Evolutionary conservation across 306 rosid genomes (phyloP), one percentile per base, ranked within the genome.

Genomic region (Spatholobus suberectus): DNA sequence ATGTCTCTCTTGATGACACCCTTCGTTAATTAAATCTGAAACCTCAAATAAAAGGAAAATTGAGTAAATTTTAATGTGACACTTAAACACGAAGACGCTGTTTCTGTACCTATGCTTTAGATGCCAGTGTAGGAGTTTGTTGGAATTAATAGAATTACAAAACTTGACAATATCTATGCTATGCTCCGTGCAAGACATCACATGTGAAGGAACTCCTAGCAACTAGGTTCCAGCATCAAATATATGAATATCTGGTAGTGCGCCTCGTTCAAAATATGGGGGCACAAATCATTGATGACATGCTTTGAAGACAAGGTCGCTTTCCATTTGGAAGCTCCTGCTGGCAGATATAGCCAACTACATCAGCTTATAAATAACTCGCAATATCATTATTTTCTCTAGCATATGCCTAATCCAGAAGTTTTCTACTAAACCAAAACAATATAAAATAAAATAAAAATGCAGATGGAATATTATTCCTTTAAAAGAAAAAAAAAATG

Each of bases 151-250:
- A 24, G 38, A 44, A 26, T 7, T 70, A 41, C 24, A 47, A 14
- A 44, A 44, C 29, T 44, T 26, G 38, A 44, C 21, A 46, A 70
- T 17, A 70, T 70, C 21, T 44, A 46, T 71, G 76, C 40, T 41
- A 23, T 69, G 75, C 9, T 6, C 12, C 41, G 14, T 23, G 37
- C n/a, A 46, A 26, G 26, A 71, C 76, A 71, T 71, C 41, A 46
- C 76, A 71, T 71, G 76, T 44, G 61, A 71, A 71, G 18, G 76
- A 44, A 71, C 14, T 27, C 59, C 34, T 69, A 69, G 54, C 61
- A 46, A 15, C 15, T 27, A 46, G 76, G 76, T 46, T 71, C 76
- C 76, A 46, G 12, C 76, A 51, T n/a, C 23, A 51, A 51, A 51
- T 6, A 51, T 51, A 17, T n/a, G 44, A 5, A 47, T 12, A 43